phyloP scores from a whole-genome alignment of 768 basidiomycete genomes.

The Sistotremastrum niveocremeum region DNA sequence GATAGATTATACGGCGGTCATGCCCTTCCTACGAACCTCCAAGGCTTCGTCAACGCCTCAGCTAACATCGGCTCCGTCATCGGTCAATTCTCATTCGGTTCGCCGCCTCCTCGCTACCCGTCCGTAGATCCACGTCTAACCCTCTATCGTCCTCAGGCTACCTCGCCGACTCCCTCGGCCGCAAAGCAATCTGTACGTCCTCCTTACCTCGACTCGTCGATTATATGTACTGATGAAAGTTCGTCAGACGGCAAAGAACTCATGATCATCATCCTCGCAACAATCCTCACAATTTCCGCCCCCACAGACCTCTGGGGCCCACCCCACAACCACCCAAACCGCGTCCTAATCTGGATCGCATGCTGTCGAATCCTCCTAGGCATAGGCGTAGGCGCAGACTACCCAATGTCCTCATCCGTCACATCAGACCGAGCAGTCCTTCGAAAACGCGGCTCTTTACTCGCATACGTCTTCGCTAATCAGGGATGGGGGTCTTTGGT shows the following conservation, averaged over 20 bases:
- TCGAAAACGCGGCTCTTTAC: conserved; percentile 54
- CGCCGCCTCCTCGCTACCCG: background rate
- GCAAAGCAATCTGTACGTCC: conserved; percentile 48
- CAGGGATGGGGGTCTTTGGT: conserved; percentile 68
- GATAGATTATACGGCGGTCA: conserved; percentile 44
- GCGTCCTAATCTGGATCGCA: conserved; percentile 46
- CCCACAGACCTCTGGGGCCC: conserved; percentile 34
- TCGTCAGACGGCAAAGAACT: conserved; percentile 58
- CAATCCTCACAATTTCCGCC: conserved; percentile 51
- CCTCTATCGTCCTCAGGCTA: conserved; percentile 28
- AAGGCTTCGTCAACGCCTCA: conserved; percentile 51
- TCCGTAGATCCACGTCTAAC: background rate
- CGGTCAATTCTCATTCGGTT: conserved; percentile 52
- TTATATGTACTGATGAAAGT: conserved; percentile 1
- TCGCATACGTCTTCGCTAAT: conserved; percentile 66
- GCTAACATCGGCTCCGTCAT: conserved; percentile 66
- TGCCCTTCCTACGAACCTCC: conserved; percentile 35
- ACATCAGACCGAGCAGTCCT: conserved; percentile 54
- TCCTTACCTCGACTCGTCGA: background rate
- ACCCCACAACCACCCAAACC: conserved; percentile 19
- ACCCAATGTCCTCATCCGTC: conserved; percentile 62
- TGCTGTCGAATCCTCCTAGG: conserved; percentile 63
- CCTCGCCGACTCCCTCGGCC: conserved; percentile 50
- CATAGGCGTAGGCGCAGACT: conserved; percentile 69
- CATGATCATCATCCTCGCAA: conserved; percentile 68